phyloP scores from a whole-genome alignment of 176 grass and related monocot genomes.

The Secale cereale region DNA sequence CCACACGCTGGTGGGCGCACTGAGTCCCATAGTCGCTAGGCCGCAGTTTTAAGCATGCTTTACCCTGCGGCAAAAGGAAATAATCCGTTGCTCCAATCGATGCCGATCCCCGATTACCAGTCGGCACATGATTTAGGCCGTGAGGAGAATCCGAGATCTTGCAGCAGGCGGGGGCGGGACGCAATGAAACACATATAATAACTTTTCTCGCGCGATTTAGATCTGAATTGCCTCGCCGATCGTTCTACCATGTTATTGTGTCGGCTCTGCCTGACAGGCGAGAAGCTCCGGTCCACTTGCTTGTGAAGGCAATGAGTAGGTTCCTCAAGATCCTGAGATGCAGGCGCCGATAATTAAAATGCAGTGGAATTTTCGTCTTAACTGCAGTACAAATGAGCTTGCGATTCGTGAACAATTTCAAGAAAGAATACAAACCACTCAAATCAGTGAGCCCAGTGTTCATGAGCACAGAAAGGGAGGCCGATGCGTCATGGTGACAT shows the following conservation, averaged over 20 bases:
- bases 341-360: background rate
- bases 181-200: background rate
- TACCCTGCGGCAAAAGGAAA: slow-evolving; percentile 3
- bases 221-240: background rate
- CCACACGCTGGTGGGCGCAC: background rate
- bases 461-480: too few relatives aligned
- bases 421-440: background rate
- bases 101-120: background rate
- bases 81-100: background rate
- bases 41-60: background rate
- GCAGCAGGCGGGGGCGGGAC: background rate
- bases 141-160: slow-evolving; percentile 25
- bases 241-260: slow-evolving; percentile 22
- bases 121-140: background rate
- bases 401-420: too few relatives aligned
- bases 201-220: background rate
- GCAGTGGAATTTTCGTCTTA: background rate
- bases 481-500: background rate
- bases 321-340: slow-evolving; percentile 16
- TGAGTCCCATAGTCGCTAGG: background rate
- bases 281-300: background rate
- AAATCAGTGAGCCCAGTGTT: too few relatives aligned
- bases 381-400: background rate
- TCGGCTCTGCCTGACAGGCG: slow-evolving; percentile 17
- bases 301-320: slow-evolving; percentile 8